phyloP scores from a whole-genome alignment of 306 rosid genomes.

The Adenanthera pavonina region DNA sequence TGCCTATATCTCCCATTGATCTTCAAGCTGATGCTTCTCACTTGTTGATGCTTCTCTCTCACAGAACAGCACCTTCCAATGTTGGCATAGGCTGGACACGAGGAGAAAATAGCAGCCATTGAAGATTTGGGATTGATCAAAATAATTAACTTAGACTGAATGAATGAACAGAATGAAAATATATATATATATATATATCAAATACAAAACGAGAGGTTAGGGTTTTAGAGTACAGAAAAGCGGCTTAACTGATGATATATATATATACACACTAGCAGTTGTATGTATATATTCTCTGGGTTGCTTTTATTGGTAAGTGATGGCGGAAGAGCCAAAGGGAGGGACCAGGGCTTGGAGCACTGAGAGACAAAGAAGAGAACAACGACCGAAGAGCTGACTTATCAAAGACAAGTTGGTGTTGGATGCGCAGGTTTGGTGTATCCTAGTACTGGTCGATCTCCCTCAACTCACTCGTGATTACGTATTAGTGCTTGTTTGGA shows the following conservation, averaged over 20 bases:
- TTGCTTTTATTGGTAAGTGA: too few relatives aligned
- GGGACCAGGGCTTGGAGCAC: not conserved
- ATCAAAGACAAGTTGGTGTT: constrained; percentile 34
- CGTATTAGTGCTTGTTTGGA: too few relatives aligned
- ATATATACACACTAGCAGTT: too few relatives aligned
- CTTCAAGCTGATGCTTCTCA: constrained; percentile 41
- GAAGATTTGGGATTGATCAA: too few relatives aligned
- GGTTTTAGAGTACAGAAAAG: too few relatives aligned
- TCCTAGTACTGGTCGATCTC: too few relatives aligned
- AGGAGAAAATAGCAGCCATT: constrained; percentile 42
- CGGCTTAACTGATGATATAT: not conserved
- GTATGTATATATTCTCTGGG: too few relatives aligned
- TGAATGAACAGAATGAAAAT: too few relatives aligned
- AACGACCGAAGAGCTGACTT: not conserved
- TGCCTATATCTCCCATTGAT: constrained; percentile 53
- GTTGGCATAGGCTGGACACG: constrained; percentile 38
- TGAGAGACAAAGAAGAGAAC: constrained; percentile 43
- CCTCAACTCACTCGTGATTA: too few relatives aligned
- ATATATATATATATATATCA: not conserved
- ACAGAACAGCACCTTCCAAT: constrained; percentile 48
- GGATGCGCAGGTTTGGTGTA: constrained; percentile 18
- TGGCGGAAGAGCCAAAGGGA: constrained; percentile 37
- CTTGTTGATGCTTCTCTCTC: constrained; percentile 51
- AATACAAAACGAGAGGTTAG: not conserved
- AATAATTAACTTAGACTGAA: too few relatives aligned